Base-by-base conservation (phyloP, 106 monocot genomes). In the Platanthera zijinensis region DNA sequence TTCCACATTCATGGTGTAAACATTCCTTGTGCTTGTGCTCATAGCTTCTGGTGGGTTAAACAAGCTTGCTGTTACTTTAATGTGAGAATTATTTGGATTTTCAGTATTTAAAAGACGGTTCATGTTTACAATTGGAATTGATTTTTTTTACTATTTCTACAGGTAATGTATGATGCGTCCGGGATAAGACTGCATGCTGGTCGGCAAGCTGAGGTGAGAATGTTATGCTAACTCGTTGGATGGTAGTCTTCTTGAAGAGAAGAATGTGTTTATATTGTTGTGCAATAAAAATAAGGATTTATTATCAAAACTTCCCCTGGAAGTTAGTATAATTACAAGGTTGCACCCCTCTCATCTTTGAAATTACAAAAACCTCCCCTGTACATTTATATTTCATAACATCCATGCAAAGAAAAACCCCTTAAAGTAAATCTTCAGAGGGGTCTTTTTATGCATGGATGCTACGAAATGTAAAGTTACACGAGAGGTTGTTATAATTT, bases 81-180 rank as follows among this genome's bases (percentile, higher is more conserved):
- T 66, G 12, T 19, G 30, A 4, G 12, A 32, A 32, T 32, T 32
- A 30, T 70, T 12, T 4, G 25, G 13, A 70, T 70, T 70, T 66
- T 10, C 7, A 19, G n/a, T 59, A 3, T 39, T 39, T 15, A 59
- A 66, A 12, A 66, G 12, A 4, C 32, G 25, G 32, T 48, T 48
- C 14, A 70, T 47, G 17, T 15, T 47, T 70, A 17, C 7, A 70
- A 48, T 2, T 67, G 5, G 15, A 48, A 48, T 66, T 66, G 66
- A 66, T 48, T 70, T 48, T 48, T 17, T 47, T 70, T 45, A 6
- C 47, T 48, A 48, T 70, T 51, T 10, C n/a, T 84, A 45, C 78
- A 90, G 90, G 90, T 90, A 48, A 90, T 90, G 90, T 90, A 90
- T 82, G 90, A 90, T 84, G 87, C 90, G 77, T 88, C 90, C 72